Percentiles rank a stretch among this genome's conserved stretches.
These are phyloP conservation scores for Podospora appendiculata DNA, from an alignment of 495 filamentous ascomycete genomes.

Conservation along the genomic window DNA sequence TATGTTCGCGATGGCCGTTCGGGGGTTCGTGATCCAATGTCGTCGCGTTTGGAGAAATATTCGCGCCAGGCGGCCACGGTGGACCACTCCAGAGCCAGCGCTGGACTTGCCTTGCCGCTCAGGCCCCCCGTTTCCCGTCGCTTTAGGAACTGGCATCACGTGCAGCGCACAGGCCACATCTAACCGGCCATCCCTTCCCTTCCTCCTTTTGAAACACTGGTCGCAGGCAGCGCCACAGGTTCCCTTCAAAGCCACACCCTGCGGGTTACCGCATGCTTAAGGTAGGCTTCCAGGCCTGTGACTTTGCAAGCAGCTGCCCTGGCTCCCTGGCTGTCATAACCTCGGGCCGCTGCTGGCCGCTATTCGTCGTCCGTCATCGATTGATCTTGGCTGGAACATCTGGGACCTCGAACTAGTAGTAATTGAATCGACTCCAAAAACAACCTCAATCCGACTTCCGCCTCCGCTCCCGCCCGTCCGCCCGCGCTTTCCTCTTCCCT, in stretches of 20 bases:
- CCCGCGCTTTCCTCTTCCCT: not conserved
- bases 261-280: not conserved
- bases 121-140: not conserved
- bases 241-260: not conserved
- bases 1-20: slow-evolving; percentile 11
- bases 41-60: slow-evolving; percentile 29
- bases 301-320: not conserved
- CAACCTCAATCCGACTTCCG: not conserved
- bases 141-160: not conserved
- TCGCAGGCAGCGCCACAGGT: not conserved
- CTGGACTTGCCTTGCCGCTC: not conserved
- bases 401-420: not conserved
- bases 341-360: slow-evolving; percentile 28
- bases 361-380: not conserved
- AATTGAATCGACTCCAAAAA: too few species aligned
- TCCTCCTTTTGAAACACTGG: too few species aligned
- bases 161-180: not conserved
- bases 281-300: too few species aligned
- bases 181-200: not conserved
- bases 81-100: not conserved
- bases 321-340: slow-evolving; percentile 3
- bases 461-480: not conserved
- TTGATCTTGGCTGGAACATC: not conserved
- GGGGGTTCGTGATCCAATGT: slow-evolving; percentile 21
- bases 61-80: slow-evolving; percentile 18